Evolutionary conservation across 768 basidiomycete genomes (phyloP), one percentile per base, ranked within the genome.

Genomic region (Psilocybe sp.): DNA sequence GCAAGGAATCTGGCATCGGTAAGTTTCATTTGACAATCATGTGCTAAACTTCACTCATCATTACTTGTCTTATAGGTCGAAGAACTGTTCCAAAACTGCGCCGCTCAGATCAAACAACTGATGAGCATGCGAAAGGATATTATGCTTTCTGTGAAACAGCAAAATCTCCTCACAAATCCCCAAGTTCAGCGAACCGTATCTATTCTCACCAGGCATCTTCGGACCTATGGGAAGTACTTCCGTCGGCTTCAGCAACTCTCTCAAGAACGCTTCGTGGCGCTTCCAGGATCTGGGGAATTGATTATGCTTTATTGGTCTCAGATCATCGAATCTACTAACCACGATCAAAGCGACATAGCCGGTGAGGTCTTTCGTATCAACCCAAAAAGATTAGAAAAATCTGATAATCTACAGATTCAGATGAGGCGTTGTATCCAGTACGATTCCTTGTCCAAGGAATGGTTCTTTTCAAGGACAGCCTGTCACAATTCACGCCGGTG

Each of bases 231-330:
- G 12, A 92, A 92, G 65, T 84, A 87, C 59, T 92, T 91, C 71
- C 76, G 88, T 40, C 76, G 85, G 31, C 60, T 92, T 55, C 86
- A 91, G 54, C 82, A 87, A 58, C 73, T 85, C 15, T 73, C 78
- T 9, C 57, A 70, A 15, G 50, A 71, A 36, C 80, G 80, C 15
- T 92, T 93, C 60, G 77, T 85, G 5, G 64, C 69, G 36, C 67
- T 92, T 18, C 84, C 87, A 2, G 65, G 70, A 39, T 89, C 84
- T 57, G 77, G 75, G 28, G 81, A 85, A 47, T 63, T 91, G 19
- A 78, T 93, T 44, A 70, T 89, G 23, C 92, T 82, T 58, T 92
- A 91, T 61, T 93, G 91, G 91, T 78, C 76, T 28, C 82, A 88
- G 60, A 82, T 93, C 16, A 81, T 84, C 8, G 77, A 84, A 50